Conservation (phyloP, 75 land plant species). For the Chamaecyparis obtusa region DNA sequence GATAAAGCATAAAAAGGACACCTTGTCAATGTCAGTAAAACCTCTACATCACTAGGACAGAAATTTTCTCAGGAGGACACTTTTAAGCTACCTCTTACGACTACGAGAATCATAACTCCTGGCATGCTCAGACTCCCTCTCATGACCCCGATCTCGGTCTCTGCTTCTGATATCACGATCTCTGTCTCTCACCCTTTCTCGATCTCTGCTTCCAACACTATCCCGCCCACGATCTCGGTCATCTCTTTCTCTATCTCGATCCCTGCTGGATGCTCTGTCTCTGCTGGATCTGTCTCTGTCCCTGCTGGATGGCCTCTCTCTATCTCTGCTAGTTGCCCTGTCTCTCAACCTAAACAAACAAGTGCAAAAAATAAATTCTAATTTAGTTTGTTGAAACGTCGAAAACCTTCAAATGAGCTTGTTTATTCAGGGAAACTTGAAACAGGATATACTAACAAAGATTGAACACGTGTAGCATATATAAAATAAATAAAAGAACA, state of each 20-base stretch:
- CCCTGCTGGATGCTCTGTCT: constrained; percentile 60
- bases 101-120: constrained; percentile 53
- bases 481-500: neutral
- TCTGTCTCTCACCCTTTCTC: constrained; percentile 39
- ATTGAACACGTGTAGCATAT: neutral
- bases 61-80: neutral
- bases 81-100: constrained; percentile 21
- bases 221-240: constrained; percentile 60
- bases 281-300: constrained; percentile 40
- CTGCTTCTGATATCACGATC: constrained; percentile 65
- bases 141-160: constrained; percentile 59
- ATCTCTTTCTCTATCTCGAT: constrained; percentile 54
- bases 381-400: too few species aligned
- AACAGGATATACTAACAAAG: neutral
- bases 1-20: neutral
- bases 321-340: constrained; percentile 35
- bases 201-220: constrained; percentile 22
- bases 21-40: neutral
- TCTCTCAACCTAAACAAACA: constrained; percentile 44
- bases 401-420: neutral
- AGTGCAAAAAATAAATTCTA: neutral
- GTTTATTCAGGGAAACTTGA: neutral
- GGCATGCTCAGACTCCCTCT: constrained; percentile 36
- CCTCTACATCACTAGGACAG: neutral
- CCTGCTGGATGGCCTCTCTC: constrained; percentile 48